Evolutionary conservation across 2,329 filamentous ascomycete genomes (phyloP).

Genomic region (Neofusicoccum kwambonambiense): DNA sequence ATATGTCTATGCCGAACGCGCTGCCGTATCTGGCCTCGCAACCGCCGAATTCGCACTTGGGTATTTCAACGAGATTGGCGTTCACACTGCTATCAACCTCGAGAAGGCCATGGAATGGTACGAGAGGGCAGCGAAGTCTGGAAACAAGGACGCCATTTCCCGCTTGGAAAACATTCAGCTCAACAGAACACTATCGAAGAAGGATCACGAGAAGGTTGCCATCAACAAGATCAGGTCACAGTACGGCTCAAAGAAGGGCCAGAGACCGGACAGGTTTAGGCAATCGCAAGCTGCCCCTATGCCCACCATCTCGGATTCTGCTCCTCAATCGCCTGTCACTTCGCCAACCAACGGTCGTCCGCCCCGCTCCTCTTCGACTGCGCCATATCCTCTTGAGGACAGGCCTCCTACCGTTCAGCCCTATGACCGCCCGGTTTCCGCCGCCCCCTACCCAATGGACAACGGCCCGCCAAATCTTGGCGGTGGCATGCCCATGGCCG

Average conservation of each 20-base stretch:
- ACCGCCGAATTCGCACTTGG: conserved; percentile 96
- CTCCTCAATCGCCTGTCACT: conserved; percentile 31
- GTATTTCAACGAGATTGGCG: conserved; percentile 96
- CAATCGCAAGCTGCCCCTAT: conserved; percentile 37
- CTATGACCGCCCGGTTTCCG: conserved; percentile 50
- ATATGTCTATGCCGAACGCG: conserved; percentile 85
- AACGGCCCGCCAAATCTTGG: conserved; percentile 55
- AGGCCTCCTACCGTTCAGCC: conserved; percentile 38
- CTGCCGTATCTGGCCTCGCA: conserved; percentile 74
- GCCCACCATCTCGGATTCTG: conserved; percentile 40
- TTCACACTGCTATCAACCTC: conserved; percentile 81
- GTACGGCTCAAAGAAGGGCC: conserved; percentile 52
- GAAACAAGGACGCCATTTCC: conserved; percentile 82
- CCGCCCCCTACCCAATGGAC: conserved; percentile 70
- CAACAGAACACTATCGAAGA: conserved; percentile 80
- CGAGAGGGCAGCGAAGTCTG: conserved; percentile 79
- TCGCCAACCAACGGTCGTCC: conserved; percentile 27
- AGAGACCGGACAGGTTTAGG: conserved; percentile 46
- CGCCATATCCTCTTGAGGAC: conserved; percentile 46
- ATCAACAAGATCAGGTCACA: conserved; percentile 74
- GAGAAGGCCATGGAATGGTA: conserved; percentile 88
- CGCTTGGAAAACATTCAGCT: conserved; percentile 82
- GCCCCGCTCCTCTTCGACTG: conserved; percentile 34
- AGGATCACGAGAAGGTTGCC: conserved; percentile 89
- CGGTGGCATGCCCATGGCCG: conserved; percentile 32